phyloP scores from a whole-genome alignment of 495 filamentous ascomycete genomes.

The Aspergillus leporis region DNA sequence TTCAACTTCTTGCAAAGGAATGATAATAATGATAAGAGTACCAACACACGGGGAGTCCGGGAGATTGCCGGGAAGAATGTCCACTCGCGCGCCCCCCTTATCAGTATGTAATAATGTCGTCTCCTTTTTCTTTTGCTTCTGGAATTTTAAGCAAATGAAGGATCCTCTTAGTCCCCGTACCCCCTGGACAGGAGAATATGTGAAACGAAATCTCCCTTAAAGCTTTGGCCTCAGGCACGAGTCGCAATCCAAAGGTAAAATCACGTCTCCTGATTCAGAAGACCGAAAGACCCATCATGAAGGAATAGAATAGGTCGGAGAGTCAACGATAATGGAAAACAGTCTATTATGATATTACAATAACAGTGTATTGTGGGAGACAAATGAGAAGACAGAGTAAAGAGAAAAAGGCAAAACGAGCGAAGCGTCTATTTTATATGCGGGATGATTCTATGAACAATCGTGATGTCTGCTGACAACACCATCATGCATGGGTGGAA shows the following conservation, averaged over 20 bases:
- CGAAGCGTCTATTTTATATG: conserved; percentile 4
- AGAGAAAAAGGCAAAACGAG: neutral
- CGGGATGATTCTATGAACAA: neutral
- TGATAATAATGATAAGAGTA: neutral
- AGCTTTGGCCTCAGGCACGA: conserved; percentile 22
- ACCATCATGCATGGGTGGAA: conserved; percentile 26
- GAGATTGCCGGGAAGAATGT: too few species aligned
- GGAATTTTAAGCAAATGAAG: conserved; percentile 4
- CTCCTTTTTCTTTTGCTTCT: conserved; percentile 2
- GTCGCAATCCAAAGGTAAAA: conserved; percentile 19
- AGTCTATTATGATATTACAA: neutral
- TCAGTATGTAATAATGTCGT: neutral
- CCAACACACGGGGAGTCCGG: too few species aligned
- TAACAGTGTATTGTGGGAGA: neutral
- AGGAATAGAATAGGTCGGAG: conserved; percentile 3
- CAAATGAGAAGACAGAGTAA: neutral
- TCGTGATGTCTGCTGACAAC: conserved; percentile 17
- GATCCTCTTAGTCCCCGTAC: conserved; percentile 5
- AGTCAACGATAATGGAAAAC: neutral
- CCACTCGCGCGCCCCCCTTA: neutral
- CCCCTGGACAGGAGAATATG: conserved; percentile 13
- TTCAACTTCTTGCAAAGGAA: neutral
- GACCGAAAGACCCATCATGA: conserved; percentile 15
- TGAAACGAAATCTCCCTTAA: conserved; percentile 11
- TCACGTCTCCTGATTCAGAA: conserved; percentile 18